Base-by-base conservation (phyloP, 140 eudicot species). In the Oenanthe javanica region DNA sequence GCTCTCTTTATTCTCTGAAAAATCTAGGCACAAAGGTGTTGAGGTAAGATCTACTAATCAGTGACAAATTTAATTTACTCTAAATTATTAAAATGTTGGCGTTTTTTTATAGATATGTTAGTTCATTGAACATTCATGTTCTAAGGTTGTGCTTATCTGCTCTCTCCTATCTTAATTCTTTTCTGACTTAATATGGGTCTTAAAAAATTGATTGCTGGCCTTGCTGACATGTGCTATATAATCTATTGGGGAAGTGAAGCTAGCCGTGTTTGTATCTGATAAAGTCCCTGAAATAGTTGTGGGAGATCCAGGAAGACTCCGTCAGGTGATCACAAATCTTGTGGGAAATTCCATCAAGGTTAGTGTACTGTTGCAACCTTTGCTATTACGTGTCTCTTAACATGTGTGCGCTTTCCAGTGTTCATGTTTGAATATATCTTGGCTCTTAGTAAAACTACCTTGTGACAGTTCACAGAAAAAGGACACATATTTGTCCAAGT, bases 401-500 rank as follows among this genome's bases (percentile, higher is more conserved):
- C 1, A 74, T 21, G 11, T 10, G 50, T 74, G 21, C 21, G 51
- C 40, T 74, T 45, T 1, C 77, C 77, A 10, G 11, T 47, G 6
- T 64, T 19, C 45, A 25, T 48, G 36, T 23, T 31, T 48, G 16
- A 3, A 75, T 75, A 48, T 46, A 6, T 75, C 23, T 42, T 67
- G 21, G 13, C 45, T 4, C 21, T 79, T 63, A 31, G 47, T 50
- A 63, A 43, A 67, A 81, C 54, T 75, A 31, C 21, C 48, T 75
- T 80, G 49, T 82, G 64, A 67, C 93, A 93, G 98, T 93, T 93
- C 76, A 93, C 98, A 0, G 94, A 91, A 79, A 83, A 82, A 85
- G 98, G 98, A 40, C 98, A 93, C 81, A 88, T 93, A 79, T 93
- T 93, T 80, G 94, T 93, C 40, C 92, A 89, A 85, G 97, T 93